Percentiles rank a stretch among this genome's conserved stretches.
These are phyloP conservation scores for Plantago rigida DNA, from an alignment of 305 asterid species.

Conservation along the genomic window DNA sequence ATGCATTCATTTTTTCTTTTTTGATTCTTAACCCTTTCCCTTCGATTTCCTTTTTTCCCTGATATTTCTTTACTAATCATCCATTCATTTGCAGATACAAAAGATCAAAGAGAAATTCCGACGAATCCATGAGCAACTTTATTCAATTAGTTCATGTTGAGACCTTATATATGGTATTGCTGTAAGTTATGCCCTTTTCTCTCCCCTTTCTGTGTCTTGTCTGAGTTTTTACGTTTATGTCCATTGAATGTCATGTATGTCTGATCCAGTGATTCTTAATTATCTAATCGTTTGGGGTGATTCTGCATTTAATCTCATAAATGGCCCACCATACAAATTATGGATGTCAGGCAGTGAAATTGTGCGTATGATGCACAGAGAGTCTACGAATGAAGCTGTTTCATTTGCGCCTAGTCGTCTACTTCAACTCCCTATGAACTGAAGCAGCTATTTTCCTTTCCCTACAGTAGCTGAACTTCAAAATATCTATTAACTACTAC, in stretches of 20 bases:
- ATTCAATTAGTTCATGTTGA: conserved; percentile 37
- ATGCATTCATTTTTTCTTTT: conserved; percentile 14
- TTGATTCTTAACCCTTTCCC: conserved; percentile 3
- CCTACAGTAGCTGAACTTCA: too few species aligned
- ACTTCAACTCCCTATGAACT: neutral
- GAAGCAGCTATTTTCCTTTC: too few species aligned
- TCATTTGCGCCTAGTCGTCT: neutral
- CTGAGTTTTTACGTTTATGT: too few species aligned
- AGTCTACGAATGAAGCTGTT: neutral
- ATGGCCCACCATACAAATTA: too few species aligned
- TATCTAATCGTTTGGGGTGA: too few species aligned
- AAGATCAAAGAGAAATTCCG: conserved; percentile 78
- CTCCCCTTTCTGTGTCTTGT: too few species aligned
- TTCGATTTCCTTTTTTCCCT: neutral
- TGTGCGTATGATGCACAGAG: neutral
- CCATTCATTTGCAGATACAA: conserved; percentile 48
- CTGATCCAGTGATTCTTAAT: too few species aligned
- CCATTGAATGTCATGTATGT: too few species aligned
- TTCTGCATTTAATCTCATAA: too few species aligned
- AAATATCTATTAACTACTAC: too few species aligned
- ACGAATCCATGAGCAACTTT: conserved; percentile 62
- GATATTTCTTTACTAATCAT: conserved; percentile 19
- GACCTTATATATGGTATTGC: conserved; percentile 26
- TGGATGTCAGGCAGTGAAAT: too few species aligned
- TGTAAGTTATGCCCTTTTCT: conserved; percentile 23